phyloP scores from a whole-genome alignment of 2,329 filamentous ascomycete genomes.

The Berkeleyomyces rouxiae region DNA sequence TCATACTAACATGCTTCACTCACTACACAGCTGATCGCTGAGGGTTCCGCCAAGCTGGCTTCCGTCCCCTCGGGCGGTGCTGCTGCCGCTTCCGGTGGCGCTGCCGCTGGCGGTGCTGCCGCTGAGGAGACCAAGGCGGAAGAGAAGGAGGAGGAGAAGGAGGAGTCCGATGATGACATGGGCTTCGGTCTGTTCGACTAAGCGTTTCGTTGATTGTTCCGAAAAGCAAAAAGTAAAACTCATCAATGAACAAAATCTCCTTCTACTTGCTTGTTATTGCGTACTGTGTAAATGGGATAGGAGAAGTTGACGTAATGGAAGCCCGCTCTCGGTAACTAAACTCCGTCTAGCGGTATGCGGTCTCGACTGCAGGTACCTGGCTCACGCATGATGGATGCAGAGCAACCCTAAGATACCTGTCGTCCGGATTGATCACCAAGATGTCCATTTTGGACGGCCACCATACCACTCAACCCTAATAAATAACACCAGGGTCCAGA shows the following conservation, averaged over 20 bases:
- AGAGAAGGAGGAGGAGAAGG: slow-evolving; percentile 59
- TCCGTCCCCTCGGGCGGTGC: slow-evolving; percentile 88
- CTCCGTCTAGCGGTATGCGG: not conserved
- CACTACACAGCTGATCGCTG: slow-evolving; percentile 60
- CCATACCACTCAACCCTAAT: too few species aligned
- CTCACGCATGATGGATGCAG: too few species aligned
- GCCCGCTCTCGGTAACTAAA: not conserved
- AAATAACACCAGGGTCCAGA: too few species aligned
- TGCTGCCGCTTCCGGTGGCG: slow-evolving; percentile 52
- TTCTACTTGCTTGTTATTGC: not conserved
- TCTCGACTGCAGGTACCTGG: too few species aligned
- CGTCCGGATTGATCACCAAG: too few species aligned
- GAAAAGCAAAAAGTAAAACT: slow-evolving; percentile 14
- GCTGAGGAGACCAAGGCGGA: slow-evolving; percentile 47
- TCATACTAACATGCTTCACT: slow-evolving; percentile 15
- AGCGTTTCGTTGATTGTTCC: slow-evolving; percentile 22
- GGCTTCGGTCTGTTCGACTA: slow-evolving; percentile 59
- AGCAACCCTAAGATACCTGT: too few species aligned
- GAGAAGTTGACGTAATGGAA: not conserved
- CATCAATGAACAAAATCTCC: slow-evolving; percentile 10
- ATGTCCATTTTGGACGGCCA: too few species aligned
- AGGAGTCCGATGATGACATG: slow-evolving; percentile 24
- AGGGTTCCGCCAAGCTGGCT: slow-evolving; percentile 85
- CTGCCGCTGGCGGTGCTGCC: slow-evolving; percentile 49
- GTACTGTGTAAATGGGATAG: not conserved